phyloP scores from a whole-genome alignment of 2,329 filamentous ascomycete species.

The Lojkania enalia region DNA sequence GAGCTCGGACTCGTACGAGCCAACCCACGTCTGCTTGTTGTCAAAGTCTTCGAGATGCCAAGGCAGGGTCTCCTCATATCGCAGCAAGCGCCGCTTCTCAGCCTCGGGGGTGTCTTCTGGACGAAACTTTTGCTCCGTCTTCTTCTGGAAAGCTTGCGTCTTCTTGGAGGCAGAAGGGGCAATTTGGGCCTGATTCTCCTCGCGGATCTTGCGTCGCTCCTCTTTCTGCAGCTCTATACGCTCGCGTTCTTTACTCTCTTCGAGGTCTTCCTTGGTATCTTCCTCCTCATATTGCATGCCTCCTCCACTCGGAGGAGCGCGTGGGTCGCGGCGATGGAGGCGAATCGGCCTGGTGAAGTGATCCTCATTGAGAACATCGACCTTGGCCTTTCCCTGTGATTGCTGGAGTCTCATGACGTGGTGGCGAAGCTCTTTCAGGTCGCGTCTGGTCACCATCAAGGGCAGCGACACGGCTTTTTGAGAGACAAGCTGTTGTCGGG shows the following conservation, averaged over 20 bases:
- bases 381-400: slow-evolving; percentile 51
- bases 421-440: slow-evolving; percentile 76
- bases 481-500: slow-evolving; percentile 32
- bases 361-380: slow-evolving; percentile 72
- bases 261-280: slow-evolving; percentile 65
- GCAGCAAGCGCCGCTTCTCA: slow-evolving; percentile 63
- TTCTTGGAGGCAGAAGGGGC: slow-evolving; percentile 77
- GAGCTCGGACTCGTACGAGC: slow-evolving; percentile 84
- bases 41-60: slow-evolving; percentile 98
- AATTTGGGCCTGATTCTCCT: slow-evolving; percentile 88
- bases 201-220: slow-evolving; percentile 82
- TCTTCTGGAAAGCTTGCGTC: slow-evolving; percentile 69
- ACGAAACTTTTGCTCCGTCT: slow-evolving; percentile 82
- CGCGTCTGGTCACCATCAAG: slow-evolving; percentile 80
- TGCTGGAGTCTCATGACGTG: slow-evolving; percentile 81
- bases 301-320: slow-evolving; percentile 59
- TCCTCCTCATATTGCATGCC: slow-evolving; percentile 47
- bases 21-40: slow-evolving; percentile 91
- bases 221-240: slow-evolving; percentile 63
- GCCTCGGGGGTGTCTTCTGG: slow-evolving; percentile 76
- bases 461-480: slow-evolving; percentile 56
- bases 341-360: slow-evolving; percentile 88
- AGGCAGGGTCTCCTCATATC: slow-evolving; percentile 92
- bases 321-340: slow-evolving; percentile 83
- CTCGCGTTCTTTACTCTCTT: slow-evolving; percentile 69